Conservation (phyloP, 768 basidiomycete genomes). For the Boletus subcaerulescens region DNA sequence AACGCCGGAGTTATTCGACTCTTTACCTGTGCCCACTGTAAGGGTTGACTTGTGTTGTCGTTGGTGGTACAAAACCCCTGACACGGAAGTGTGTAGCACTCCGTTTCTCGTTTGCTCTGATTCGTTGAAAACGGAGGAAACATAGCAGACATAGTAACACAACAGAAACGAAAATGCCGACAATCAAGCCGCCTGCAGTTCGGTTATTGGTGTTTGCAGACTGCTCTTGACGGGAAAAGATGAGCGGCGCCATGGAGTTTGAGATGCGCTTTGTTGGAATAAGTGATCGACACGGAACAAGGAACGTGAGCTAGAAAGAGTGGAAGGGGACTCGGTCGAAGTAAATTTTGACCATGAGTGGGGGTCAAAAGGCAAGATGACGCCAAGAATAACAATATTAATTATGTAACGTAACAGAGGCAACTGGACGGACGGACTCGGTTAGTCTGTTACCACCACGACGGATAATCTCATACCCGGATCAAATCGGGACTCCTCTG, state of each 20-base stretch:
- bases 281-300: neutral
- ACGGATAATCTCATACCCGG: neutral
- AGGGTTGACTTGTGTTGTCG: conserved; percentile 2
- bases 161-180: conserved; percentile 2
- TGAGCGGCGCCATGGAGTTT: conserved; percentile 18
- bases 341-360: conserved; percentile 4
- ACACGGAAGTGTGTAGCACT: conserved; percentile 40
- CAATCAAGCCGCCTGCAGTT: conserved; percentile 47
- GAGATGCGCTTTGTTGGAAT: neutral
- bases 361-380: neutral
- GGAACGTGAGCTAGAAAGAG: conserved; percentile 8
- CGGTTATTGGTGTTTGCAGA: conserved; percentile 29
- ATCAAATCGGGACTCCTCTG: neutral
- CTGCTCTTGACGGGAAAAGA: conserved; percentile 7
- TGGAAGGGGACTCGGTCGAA: neutral
- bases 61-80: conserved; percentile 2
- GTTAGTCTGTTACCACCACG: conserved; percentile 7
- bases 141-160: conserved; percentile 36
- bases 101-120: conserved; percentile 35
- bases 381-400: neutral
- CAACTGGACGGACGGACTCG: neutral
- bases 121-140: conserved; percentile 39
- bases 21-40: conserved; percentile 11
- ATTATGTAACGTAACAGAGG: conserved; percentile 1
- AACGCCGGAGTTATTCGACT: neutral